Conservation (phyloP, 1,284 basidiomycete species). For the Sporisorium iseilematis-ciliati region DNA sequence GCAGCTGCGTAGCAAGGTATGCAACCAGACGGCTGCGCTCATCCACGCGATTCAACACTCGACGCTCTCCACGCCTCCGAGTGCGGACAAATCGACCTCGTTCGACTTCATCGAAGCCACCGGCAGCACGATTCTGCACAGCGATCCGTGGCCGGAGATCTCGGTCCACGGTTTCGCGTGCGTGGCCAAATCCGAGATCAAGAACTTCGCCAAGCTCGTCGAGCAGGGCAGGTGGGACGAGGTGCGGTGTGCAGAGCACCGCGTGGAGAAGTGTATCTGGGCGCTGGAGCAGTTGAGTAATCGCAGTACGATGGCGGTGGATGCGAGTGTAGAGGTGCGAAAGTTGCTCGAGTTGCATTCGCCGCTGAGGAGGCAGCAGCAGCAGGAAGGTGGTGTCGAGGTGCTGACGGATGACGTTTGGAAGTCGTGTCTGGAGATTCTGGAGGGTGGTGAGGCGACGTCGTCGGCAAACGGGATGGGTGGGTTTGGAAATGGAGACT, state of each 20-base stretch:
- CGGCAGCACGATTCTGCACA: slow-evolving; percentile 33
- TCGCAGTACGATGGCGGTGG: slow-evolving; percentile 30
- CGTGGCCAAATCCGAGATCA: slow-evolving; percentile 44
- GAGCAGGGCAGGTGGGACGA: slow-evolving; percentile 25
- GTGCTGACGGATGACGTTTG: slow-evolving; percentile 38
- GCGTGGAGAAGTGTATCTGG: slow-evolving; percentile 44
- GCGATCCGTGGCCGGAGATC: slow-evolving; percentile 48
- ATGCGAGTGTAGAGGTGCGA: slow-evolving; percentile 26
- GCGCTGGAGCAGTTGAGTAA: slow-evolving; percentile 44
- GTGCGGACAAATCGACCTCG: background rate
- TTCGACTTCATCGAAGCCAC: slow-evolving; percentile 37
- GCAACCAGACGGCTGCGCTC: slow-evolving; percentile 39
- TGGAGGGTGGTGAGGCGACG: slow-evolving; percentile 7
- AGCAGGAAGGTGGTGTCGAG: background rate
- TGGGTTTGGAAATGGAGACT: background rate
- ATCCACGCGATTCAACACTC: slow-evolving; percentile 42
- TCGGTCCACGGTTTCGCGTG: slow-evolving; percentile 27
- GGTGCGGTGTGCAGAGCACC: slow-evolving; percentile 21
- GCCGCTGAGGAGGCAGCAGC: slow-evolving; percentile 15
- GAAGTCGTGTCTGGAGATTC: slow-evolving; percentile 35
- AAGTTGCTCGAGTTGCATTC: slow-evolving; percentile 28
- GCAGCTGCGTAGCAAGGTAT: slow-evolving; percentile 24
- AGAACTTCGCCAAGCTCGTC: slow-evolving; percentile 12
- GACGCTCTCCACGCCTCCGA: background rate
- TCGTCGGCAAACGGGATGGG: slow-evolving; percentile 1